Evolutionary conservation across 306 rosid species (phyloP).

Genomic region (Prunus davidiana): DNA sequence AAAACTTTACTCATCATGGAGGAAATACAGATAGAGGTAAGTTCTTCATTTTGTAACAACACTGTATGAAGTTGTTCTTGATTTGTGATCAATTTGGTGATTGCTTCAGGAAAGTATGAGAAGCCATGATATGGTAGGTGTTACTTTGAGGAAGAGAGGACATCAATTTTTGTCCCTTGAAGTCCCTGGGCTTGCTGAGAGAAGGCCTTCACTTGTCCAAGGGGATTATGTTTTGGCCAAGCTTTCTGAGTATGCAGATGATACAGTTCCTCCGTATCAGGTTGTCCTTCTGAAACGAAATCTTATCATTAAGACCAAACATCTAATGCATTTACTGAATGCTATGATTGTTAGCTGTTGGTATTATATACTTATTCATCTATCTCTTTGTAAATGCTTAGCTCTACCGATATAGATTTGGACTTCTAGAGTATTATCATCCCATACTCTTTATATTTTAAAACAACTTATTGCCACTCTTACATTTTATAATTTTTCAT

Average conservation of each 20-base stretch:
- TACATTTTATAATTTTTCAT: neutral
- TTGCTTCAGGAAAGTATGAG: conserved; percentile 81
- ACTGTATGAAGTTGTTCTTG: conserved; percentile 1
- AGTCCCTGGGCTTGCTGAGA: conserved; percentile 96
- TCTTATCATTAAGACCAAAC: neutral
- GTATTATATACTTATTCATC: neutral
- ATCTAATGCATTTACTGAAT: neutral
- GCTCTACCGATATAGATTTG: neutral
- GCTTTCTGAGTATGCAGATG: conserved; percentile 35
- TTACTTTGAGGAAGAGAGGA: conserved; percentile 51
- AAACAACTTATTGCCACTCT: neutral
- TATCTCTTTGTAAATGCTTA: neutral
- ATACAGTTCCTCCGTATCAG: conserved; percentile 39
- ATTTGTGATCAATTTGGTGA: conserved; percentile 19
- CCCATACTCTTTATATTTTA: neutral
- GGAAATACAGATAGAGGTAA: conserved; percentile 87
- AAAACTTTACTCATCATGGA: conserved; percentile 71
- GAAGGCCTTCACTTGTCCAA: conserved; percentile 88
- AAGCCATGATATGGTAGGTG: conserved; percentile 58
- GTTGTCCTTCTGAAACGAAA: conserved; percentile 31
- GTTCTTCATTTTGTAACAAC: conserved; percentile 8
- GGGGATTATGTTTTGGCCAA: conserved; percentile 70
- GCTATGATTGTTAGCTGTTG: neutral
- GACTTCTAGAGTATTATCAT: neutral
- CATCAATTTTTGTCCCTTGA: conserved; percentile 52